phyloP scores from a whole-genome alignment of 2,329 filamentous ascomycete genomes.

The Cytospora mali region DNA sequence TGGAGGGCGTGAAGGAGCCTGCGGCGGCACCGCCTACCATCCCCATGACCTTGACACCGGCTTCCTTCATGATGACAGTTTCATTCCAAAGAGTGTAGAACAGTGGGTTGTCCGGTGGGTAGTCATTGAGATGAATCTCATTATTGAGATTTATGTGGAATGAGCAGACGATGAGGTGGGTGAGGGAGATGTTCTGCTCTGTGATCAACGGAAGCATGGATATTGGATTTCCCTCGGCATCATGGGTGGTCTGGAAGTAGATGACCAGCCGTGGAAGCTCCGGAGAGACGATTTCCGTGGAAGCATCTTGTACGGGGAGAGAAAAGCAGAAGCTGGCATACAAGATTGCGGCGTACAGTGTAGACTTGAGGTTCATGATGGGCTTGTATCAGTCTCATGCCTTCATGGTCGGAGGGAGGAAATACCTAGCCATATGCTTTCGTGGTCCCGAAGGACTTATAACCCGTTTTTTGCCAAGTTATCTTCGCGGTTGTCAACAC shows the following conservation, averaged over 20 bases:
- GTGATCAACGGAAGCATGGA: constrained; percentile 57
- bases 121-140: constrained; percentile 78
- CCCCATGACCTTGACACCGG: constrained; percentile 77
- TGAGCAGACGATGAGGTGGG: constrained; percentile 84
- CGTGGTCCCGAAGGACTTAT: neutral
- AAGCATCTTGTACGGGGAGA: constrained; percentile 22
- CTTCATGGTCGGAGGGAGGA: neutral
- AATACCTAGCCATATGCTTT: no score
- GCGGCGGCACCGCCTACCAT: constrained; percentile 87
- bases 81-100: constrained; percentile 80
- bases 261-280: constrained; percentile 51
- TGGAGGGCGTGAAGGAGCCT: constrained; percentile 65
- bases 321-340: neutral
- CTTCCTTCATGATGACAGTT: constrained; percentile 68
- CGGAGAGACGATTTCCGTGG: neutral
- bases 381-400: neutral
- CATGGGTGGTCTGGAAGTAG: constrained; percentile 60
- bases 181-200: constrained; percentile 54
- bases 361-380: neutral
- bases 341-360: neutral
- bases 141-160: constrained; percentile 77
- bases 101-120: constrained; percentile 66
- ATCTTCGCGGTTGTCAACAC: neutral
- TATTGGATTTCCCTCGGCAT: constrained; percentile 46
- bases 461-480: neutral